These are phyloP conservation scores for Gleditsia sinensis DNA, from an alignment of 306 rosid genomes.

Conservation along the genomic window DNA sequence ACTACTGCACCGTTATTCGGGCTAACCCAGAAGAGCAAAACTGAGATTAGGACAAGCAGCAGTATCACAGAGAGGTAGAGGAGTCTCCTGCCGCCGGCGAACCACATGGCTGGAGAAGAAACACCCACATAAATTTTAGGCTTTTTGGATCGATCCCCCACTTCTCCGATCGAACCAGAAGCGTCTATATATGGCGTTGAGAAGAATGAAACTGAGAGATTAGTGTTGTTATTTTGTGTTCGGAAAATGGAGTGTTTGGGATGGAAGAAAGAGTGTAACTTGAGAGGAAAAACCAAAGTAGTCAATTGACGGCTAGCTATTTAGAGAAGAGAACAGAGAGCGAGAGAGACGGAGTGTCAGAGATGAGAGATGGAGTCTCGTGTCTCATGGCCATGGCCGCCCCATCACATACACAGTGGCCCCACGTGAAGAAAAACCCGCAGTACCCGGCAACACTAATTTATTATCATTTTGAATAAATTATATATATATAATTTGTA, in stretches of 20 bases:
- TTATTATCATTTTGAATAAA: conserved; percentile 17
- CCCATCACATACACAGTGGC: conserved; percentile 49
- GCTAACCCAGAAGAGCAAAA: conserved; percentile 55
- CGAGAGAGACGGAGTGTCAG: conserved; percentile 26
- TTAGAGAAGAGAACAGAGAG: conserved; percentile 24
- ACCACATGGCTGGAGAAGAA: conserved; percentile 54
- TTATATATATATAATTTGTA: too few relatives aligned
- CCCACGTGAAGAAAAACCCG: conserved; percentile 62
- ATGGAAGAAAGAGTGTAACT: conserved; percentile 33
- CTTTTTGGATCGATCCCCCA: not conserved
- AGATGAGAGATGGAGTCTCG: conserved; percentile 34
- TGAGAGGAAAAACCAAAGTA: conserved; percentile 30
- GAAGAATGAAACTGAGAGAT: not conserved
- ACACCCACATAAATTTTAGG: conserved; percentile 45
- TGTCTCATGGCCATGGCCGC: conserved; percentile 31
- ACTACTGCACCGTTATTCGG: too few relatives aligned
- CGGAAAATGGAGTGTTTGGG: not conserved
- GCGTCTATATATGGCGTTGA: not conserved
- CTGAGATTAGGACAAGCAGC: conserved; percentile 41
- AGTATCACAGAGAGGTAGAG: conserved; percentile 33
- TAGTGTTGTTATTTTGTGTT: not conserved
- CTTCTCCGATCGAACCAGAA: not conserved
- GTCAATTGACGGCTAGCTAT: conserved; percentile 62
- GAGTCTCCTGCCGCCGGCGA: conserved; percentile 51
- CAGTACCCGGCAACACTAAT: conserved; percentile 19